Evolutionary conservation across 108 stramenopile genomes (phyloP).

Genomic region (Fragilaria crotonensis): DNA sequence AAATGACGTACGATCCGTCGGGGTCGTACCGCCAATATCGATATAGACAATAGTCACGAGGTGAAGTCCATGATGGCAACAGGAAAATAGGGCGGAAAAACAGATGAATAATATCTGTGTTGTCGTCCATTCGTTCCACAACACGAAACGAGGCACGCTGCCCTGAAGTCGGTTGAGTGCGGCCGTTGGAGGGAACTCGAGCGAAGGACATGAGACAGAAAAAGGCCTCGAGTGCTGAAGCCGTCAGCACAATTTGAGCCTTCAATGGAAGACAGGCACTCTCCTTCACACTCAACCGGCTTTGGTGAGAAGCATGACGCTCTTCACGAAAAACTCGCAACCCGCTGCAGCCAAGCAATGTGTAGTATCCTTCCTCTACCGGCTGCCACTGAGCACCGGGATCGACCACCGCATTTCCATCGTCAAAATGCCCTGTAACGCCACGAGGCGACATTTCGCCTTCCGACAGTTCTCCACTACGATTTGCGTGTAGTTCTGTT

Average conservation of each 20-base stretch:
- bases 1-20: slow-evolving; percentile 83
- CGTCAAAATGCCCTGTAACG: neutral
- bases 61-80: slow-evolving; percentile 84
- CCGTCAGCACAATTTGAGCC: slow-evolving; percentile 58
- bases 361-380: slow-evolving; percentile 58
- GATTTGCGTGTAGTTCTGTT: slow-evolving; percentile 3
- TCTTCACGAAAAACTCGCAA: slow-evolving; percentile 72
- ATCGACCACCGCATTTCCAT: neutral
- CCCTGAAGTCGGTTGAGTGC: slow-evolving; percentile 49
- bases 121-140: slow-evolving; percentile 82
- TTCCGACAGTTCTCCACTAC: slow-evolving; percentile 1
- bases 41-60: slow-evolving; percentile 81
- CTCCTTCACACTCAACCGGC: slow-evolving; percentile 15
- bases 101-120: slow-evolving; percentile 84
- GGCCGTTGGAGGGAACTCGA: slow-evolving; percentile 17
- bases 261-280: slow-evolving; percentile 61
- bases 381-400: slow-evolving; percentile 53
- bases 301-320: slow-evolving; percentile 1
- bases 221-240: slow-evolving; percentile 71
- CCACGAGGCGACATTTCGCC: neutral
- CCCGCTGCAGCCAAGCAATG: slow-evolving; percentile 41
- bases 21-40: slow-evolving; percentile 88
- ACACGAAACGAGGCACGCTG: slow-evolving; percentile 69
- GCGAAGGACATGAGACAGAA: slow-evolving; percentile 75
- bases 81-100: slow-evolving; percentile 76